These are phyloP conservation scores for Crucihimalaya himalaica DNA, from an alignment of 345 rosid species.

Conservation along the genomic window DNA sequence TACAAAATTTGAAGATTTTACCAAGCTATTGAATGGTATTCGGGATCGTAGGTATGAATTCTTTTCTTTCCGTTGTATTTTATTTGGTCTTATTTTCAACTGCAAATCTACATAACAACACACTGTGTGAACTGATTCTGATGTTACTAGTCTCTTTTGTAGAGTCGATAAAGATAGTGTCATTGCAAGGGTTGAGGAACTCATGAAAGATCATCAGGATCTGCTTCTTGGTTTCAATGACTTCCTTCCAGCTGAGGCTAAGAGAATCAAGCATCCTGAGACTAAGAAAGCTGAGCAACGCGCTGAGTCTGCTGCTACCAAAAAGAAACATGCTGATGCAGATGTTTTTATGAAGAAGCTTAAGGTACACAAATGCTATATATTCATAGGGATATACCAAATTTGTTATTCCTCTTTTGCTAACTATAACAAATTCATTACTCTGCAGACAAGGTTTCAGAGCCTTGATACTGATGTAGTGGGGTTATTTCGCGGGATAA, in stretches of 20 bases:
- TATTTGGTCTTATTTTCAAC: background rate
- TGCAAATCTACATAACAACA: background rate
- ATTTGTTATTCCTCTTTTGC: background rate
- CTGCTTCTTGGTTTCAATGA: background rate
- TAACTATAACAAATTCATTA: background rate
- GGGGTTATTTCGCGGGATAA: background rate
- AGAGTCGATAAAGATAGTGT: background rate
- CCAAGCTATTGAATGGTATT: background rate
- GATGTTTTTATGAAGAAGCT: conserved; percentile 20
- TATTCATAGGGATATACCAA: background rate
- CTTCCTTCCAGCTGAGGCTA: background rate
- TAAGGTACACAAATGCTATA: background rate
- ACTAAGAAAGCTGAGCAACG: background rate
- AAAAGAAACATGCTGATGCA: conserved; percentile 1
- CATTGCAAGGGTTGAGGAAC: background rate
- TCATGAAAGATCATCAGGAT: conserved; percentile 6
- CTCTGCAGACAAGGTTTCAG: conserved; percentile 15
- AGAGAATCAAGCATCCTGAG: background rate
- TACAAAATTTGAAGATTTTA: conserved; percentile 4
- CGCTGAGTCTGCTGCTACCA: background rate
- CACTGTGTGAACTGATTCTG: background rate
- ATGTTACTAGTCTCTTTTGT: background rate
- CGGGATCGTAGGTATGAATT: background rate
- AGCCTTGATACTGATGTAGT: conserved; percentile 12
- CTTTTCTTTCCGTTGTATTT: background rate